Evolutionary conservation across 768 basidiomycete genomes (phyloP).

Genomic region (Rhodotorula kratochvilovae): DNA sequence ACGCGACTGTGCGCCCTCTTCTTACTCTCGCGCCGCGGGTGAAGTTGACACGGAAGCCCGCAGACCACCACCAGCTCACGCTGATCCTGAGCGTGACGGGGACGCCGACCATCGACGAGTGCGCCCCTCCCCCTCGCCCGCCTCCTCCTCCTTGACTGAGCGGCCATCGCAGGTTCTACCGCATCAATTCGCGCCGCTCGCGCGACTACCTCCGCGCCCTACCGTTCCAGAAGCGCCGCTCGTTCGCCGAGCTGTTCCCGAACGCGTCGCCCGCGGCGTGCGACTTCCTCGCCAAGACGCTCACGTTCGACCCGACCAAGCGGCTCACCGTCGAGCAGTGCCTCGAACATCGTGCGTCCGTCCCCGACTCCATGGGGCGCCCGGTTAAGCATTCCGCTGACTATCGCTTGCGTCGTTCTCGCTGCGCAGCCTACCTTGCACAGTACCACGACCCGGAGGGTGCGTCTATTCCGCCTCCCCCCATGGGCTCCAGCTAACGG

Average conservation of each 20-base stretch:
- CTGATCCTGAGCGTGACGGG: constrained; percentile 93
- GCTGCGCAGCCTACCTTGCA: background rate
- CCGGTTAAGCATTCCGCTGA: no score
- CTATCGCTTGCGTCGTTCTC: no score
- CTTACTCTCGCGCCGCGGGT: no score
- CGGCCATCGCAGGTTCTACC: constrained; percentile 59
- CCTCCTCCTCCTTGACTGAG: background rate
- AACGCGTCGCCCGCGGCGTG: constrained; percentile 58
- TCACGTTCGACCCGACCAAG: constrained; percentile 80
- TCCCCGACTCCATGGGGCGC: no score
- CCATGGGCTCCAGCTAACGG: constrained; percentile 58
- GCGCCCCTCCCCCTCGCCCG: background rate
- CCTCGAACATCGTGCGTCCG: constrained; percentile 60
- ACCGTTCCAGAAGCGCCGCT: constrained; percentile 75
- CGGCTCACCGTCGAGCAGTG: constrained; percentile 84
- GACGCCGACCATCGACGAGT: constrained; percentile 65
- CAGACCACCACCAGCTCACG: constrained; percentile 82
- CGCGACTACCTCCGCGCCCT: constrained; percentile 79
- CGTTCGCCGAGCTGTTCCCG: constrained; percentile 66
- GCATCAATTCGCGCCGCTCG: constrained; percentile 72
- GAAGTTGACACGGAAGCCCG: background rate
- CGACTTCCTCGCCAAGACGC: constrained; percentile 65
- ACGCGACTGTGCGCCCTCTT: constrained; percentile 58
- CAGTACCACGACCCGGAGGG: constrained; percentile 1
- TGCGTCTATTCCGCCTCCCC: constrained; percentile 43